phyloP scores from a whole-genome alignment of 805 yeast species.

The Ogataea salicorniae region DNA sequence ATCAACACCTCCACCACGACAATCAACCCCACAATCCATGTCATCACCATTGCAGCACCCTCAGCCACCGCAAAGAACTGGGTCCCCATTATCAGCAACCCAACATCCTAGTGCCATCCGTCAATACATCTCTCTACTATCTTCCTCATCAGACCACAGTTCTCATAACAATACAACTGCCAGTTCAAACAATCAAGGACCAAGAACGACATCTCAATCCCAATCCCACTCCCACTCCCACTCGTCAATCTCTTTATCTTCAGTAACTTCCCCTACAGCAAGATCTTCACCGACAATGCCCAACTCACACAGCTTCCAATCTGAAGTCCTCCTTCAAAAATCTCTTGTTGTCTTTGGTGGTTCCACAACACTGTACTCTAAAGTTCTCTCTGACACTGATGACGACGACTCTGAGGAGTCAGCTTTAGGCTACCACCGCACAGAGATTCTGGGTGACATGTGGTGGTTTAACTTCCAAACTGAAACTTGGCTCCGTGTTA shows the following conservation, averaged over 20 bases:
- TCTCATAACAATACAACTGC: background rate
- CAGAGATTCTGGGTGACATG: conserved; percentile 39
- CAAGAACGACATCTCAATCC: background rate
- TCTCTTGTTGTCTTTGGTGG: conserved; percentile 30
- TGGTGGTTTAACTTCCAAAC: conserved; percentile 46
- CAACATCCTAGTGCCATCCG: background rate
- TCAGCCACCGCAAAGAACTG: conserved; percentile 1
- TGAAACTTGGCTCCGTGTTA: conserved; percentile 35
- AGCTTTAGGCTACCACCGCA: conserved; percentile 13
- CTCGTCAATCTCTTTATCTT: conserved; percentile 4
- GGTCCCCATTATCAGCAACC: conserved; percentile 1
- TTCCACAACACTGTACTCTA: conserved; percentile 24
- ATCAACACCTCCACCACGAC: conserved; percentile 2
- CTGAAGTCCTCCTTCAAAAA: conserved; percentile 10
- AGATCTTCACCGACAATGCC: conserved; percentile 12
- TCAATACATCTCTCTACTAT: conserved; percentile 2
- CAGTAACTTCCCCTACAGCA: conserved; percentile 2
- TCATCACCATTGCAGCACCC: background rate
- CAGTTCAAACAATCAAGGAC: background rate
- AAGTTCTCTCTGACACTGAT: conserved; percentile 10
- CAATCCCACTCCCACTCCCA: background rate
- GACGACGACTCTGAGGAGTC: conserved; percentile 1
- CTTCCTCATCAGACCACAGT: background rate
- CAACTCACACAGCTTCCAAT: conserved; percentile 1
- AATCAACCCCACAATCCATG: background rate